phyloP scores from a whole-genome alignment of 495 filamentous ascomycete species.

The Xanthoparmelia taractica region DNA sequence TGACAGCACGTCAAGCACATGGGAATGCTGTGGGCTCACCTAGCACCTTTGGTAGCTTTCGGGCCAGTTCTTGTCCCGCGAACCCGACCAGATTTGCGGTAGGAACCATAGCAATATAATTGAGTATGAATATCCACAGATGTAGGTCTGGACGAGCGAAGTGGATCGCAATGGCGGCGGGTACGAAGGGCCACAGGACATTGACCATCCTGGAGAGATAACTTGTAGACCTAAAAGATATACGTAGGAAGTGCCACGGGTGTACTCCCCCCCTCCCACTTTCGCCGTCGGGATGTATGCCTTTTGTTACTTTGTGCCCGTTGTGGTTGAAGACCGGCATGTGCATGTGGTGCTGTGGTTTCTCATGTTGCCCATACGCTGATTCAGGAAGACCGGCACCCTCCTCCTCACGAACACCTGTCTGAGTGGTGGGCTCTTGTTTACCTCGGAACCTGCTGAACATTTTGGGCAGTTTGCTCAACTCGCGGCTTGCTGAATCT shows the following conservation, averaged over 20 bases:
- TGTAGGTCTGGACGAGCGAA: slow-evolving; percentile 55
- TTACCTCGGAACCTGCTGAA: slow-evolving; percentile 15
- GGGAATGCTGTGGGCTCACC: slow-evolving; percentile 33
- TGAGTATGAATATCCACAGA: slow-evolving; percentile 59
- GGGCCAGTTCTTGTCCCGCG: slow-evolving; percentile 69
- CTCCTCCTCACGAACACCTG: slow-evolving; percentile 12
- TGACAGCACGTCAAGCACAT: neutral
- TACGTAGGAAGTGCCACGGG: slow-evolving; percentile 50
- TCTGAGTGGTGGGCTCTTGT: neutral
- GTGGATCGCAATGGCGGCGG: slow-evolving; percentile 56
- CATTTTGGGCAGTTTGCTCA: slow-evolving; percentile 8
- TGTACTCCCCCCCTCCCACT: slow-evolving; percentile 56
- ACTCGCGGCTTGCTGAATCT: neutral
- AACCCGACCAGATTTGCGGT: slow-evolving; percentile 84
- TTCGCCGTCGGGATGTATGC: slow-evolving; percentile 55
- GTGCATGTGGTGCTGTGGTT: slow-evolving; percentile 18
- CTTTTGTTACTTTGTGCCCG: slow-evolving; percentile 35
- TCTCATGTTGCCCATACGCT: slow-evolving; percentile 3
- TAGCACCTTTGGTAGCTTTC: slow-evolving; percentile 69
- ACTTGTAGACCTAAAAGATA: slow-evolving; percentile 53
- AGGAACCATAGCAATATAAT: slow-evolving; percentile 79
- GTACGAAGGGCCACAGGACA: slow-evolving; percentile 69
- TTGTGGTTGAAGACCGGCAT: slow-evolving; percentile 33
- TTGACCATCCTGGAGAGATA: slow-evolving; percentile 52
- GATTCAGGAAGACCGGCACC: slow-evolving; percentile 12